A percentile compares a stretch with the other conserved stretches of the same genome.
These are phyloP conservation scores for Metschnikowia borealis DNA, from an alignment of 805 yeast species.

Conservation along the genomic window DNA sequence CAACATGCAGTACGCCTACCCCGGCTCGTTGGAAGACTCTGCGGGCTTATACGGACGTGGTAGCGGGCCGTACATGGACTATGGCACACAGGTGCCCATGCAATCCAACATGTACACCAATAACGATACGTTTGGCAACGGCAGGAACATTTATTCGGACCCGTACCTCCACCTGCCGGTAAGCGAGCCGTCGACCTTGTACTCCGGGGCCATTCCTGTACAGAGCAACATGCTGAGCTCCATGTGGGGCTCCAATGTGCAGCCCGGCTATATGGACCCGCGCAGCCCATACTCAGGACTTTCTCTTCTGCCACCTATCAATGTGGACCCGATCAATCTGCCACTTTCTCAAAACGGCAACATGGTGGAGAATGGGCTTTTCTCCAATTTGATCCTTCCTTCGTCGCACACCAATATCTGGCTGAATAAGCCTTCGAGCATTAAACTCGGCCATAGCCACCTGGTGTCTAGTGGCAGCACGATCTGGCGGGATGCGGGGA, in stretches of 20 bases:
- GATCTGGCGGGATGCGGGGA: conserved; percentile 13
- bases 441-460: conserved; percentile 11
- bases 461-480: conserved; percentile 13
- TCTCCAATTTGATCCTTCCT: conserved; percentile 12
- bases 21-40: neutral
- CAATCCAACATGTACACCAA: neutral
- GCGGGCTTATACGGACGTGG: neutral
- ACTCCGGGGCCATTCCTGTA: neutral
- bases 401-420: conserved; percentile 15
- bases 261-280: conserved; percentile 11
- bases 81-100: neutral
- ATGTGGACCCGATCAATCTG: conserved; percentile 10
- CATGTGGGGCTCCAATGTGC: conserved; percentile 1
- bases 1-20: too few relatives aligned
- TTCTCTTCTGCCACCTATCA: conserved; percentile 8
- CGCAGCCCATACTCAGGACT: conserved; percentile 9
- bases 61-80: neutral
- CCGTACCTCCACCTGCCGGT: conserved; percentile 1
- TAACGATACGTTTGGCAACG: neutral
- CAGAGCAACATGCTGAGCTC: neutral
- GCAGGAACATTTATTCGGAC: neutral
- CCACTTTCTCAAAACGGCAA: conserved; percentile 10
- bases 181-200: neutral
- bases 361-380: conserved; percentile 7
- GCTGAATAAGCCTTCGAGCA: conserved; percentile 15